Evolutionary conservation across 371 early-diverging fungal species (phyloP), one percentile per base, ranked within the genome.

Genomic region (Blakeslea trispora): DNA sequence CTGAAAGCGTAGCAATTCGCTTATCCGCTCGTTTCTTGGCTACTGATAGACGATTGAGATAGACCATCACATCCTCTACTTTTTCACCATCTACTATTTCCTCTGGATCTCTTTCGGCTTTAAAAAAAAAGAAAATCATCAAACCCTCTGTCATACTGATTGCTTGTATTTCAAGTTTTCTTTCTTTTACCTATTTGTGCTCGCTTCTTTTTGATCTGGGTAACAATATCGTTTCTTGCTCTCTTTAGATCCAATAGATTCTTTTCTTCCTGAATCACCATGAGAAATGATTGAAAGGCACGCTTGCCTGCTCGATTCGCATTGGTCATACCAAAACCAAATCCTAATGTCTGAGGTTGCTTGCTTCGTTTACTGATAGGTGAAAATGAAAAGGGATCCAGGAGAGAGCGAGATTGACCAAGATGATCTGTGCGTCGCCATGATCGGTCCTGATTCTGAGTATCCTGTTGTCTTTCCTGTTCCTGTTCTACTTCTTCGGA

Each of bases 61-160:
- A 92, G 0, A 81, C 75, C 5, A 82, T 70, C 9, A 91, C 75
- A 46, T 91, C 90, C 39, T 82, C 69, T n/a, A 93, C 94, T 31
- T 85, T 84, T 68, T 86, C 82, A 6, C 94, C 94, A 53, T 93
- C 84, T 23, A 95, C 79, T 14, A 89, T 77, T 47, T 92, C 92
- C 57, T 85, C 84, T 35, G 82, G 79, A 55, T 80, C 82, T 40
- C 83, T 75, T 48, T 84, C 87, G 55, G 69, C 86, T 71, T 82
- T 45, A n/a, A n/a, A n/a, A n/a, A n/a, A n/a, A n/a, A n/a, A n/a
- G n/a, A n/a, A n/a, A n/a, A n/a, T n/a, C n/a, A n/a, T n/a, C n/a
- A n/a, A n/a, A n/a, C n/a, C n/a, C n/a, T n/a, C n/a, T n/a, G n/a
- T n/a, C n/a, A n/a, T n/a, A n/a, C n/a, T n/a, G n/a, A n/a, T n/a